phyloP scores from a whole-genome alignment of 2,329 filamentous ascomycete genomes.

The Claviceps quebecensis region DNA sequence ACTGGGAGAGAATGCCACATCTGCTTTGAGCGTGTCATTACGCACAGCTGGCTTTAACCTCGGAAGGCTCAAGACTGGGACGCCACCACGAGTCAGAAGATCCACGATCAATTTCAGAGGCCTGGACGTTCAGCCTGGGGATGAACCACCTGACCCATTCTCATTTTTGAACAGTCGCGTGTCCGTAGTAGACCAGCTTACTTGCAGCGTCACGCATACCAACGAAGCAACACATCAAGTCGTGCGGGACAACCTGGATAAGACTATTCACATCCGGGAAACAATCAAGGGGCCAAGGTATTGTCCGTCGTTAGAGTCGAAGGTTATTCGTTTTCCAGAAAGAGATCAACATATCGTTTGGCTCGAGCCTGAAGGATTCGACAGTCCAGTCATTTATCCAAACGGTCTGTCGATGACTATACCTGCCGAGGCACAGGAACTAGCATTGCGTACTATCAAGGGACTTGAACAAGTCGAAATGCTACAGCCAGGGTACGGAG shows the following conservation, averaged over 20 bases:
- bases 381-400: slow-evolving; percentile 81
- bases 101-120: slow-evolving; percentile 66
- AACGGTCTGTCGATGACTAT: slow-evolving; percentile 98
- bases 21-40: slow-evolving; percentile 82
- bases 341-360: slow-evolving; percentile 80
- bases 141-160: slow-evolving; percentile 78
- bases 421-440: slow-evolving; percentile 72
- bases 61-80: slow-evolving; percentile 88
- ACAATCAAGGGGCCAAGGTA: slow-evolving; percentile 89
- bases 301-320: slow-evolving; percentile 89
- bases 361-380: slow-evolving; percentile 92
- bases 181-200: slow-evolving; percentile 64
- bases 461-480: slow-evolving; percentile 82
- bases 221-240: slow-evolving; percentile 72
- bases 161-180: slow-evolving; percentile 77
- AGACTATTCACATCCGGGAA: slow-evolving; percentile 91
- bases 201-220: slow-evolving; percentile 80
- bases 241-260: slow-evolving; percentile 79
- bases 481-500: slow-evolving; percentile 90
- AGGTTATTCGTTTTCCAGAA: slow-evolving; percentile 74
- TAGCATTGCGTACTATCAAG: slow-evolving; percentile 71
- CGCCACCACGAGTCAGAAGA: slow-evolving; percentile 72
- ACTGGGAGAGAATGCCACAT: slow-evolving; percentile 87
- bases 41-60: slow-evolving; percentile 77
- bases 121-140: slow-evolving; percentile 63